Percentiles rank a stretch among this genome's conserved stretches.
Conservation (phyloP, 345 rosid genomes). For the Salix suchowensis region DNA sequence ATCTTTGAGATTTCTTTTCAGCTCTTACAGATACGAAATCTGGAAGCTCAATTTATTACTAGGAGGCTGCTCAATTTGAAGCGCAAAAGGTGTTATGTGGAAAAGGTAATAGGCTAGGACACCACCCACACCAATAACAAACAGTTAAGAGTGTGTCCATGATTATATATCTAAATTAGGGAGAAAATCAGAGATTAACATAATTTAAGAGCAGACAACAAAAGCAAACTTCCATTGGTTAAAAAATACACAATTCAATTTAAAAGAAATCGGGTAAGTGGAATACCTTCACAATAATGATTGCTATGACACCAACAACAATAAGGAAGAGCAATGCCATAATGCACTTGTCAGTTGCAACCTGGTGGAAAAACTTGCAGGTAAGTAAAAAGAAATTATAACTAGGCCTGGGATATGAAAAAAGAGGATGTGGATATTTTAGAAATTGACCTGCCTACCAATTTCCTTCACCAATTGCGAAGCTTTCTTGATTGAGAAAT, state of each 20-base stretch:
- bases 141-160: background rate
- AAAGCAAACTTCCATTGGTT: background rate
- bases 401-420: background rate
- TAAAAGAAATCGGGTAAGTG: background rate
- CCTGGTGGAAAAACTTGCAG: slow-evolving; percentile 34
- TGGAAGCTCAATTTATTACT: background rate
- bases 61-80: no score
- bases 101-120: background rate
- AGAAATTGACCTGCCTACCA: slow-evolving; percentile 91
- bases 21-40: background rate
- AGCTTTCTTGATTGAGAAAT: slow-evolving; percentile 92
- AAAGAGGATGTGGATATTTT: slow-evolving; percentile 17
- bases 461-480: slow-evolving; percentile 91
- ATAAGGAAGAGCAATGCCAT: slow-evolving; percentile 78
- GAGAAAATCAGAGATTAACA: background rate
- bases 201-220: background rate
- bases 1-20: background rate
- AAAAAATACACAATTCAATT: background rate
- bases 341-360: slow-evolving; percentile 92
- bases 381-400: background rate
- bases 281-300: slow-evolving; percentile 83
- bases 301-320: slow-evolving; percentile 76
- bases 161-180: background rate
- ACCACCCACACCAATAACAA: background rate
- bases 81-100: background rate